These are phyloP conservation scores for Capsella bursapastoris DNA, from an alignment of 345 rosid species.

Conservation along the genomic window DNA sequence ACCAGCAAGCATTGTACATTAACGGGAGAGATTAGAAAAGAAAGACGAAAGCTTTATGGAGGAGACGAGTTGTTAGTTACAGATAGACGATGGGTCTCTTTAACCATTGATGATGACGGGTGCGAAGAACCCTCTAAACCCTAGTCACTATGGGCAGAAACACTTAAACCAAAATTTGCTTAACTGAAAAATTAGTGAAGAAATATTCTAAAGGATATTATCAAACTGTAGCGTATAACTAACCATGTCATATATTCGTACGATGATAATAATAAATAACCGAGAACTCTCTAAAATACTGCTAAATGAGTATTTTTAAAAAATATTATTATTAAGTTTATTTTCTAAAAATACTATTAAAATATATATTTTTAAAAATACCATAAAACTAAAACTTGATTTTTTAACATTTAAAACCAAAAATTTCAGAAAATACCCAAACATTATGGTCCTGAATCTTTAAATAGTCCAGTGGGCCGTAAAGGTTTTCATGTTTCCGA, in stretches of 20 bases:
- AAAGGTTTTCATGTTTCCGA: not conserved
- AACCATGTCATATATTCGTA: not conserved
- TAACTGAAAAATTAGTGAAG: not conserved
- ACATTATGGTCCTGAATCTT: no score
- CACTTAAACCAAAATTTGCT: not conserved
- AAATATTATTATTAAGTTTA: no score
- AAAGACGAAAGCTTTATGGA: not conserved
- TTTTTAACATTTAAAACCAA: no score
- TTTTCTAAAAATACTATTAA: no score
- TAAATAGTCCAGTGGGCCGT: conserved; percentile 1
- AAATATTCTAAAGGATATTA: not conserved
- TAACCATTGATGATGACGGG: conserved; percentile 2
- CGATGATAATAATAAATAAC: not conserved
- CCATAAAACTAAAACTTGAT: no score
- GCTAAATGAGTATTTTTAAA: no score
- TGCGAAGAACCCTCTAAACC: not conserved
- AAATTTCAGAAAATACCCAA: no score
- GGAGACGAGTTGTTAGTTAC: not conserved
- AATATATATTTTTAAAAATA: no score
- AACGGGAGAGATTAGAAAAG: not conserved
- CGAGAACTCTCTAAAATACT: no score
- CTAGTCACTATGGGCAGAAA: not conserved
- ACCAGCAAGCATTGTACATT: not conserved
- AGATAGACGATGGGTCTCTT: not conserved
- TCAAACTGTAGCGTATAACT: not conserved